Evolutionary conservation across 306 rosid species (phyloP).

Genomic region (Quercus aquifolioides): DNA sequence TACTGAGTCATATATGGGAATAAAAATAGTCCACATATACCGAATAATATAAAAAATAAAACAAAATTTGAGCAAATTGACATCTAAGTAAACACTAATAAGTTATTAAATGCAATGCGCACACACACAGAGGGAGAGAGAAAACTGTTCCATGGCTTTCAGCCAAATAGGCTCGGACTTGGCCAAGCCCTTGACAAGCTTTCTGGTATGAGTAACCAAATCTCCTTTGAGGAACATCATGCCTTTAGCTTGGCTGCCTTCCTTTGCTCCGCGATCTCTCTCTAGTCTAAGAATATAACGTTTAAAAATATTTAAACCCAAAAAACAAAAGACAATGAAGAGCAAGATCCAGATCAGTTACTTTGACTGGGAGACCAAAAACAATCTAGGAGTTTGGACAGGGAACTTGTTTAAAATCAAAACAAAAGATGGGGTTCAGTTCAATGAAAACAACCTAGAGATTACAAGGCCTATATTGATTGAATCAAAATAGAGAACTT

Average conservation of each 20-base stretch:
- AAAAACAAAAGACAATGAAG: no score
- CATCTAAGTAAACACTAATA: not conserved
- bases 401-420: no score
- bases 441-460: no score
- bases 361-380: no score
- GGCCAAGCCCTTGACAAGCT: constrained; percentile 85
- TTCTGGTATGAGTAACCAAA: constrained; percentile 59
- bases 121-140: not conserved
- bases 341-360: no score
- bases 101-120: no score
- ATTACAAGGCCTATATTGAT: no score
- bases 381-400: no score
- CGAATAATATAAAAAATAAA: not conserved
- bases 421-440: no score
- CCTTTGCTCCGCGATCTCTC: not conserved
- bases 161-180: constrained; percentile 79
- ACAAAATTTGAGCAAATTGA: not conserved
- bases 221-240: constrained; percentile 83
- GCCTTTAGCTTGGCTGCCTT: constrained; percentile 4
- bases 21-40: not conserved
- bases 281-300: no score
- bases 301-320: no score
- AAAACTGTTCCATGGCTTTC: constrained; percentile 87
- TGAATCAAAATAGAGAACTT: no score
- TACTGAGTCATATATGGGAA: not conserved